Evolutionary conservation across 169 alveolate species (phyloP), one percentile per base, ranked within the genome.

Genomic region (Eimeria maxima): DNA sequence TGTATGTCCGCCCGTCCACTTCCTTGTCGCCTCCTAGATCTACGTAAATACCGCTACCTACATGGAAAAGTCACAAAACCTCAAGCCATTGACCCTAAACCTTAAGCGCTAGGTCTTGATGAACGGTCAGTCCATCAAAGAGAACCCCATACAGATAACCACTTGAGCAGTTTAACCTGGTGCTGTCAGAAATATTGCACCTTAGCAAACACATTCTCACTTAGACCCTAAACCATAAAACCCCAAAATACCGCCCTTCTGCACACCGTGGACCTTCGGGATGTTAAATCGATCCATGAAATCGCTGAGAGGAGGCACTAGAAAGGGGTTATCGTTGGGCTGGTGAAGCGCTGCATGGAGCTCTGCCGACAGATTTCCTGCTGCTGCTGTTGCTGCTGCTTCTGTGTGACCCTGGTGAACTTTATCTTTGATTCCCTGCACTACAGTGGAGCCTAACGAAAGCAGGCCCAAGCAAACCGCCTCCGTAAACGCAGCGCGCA

Each of bases 261-360:
- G 53, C 95, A 38, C 55, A 92, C 95, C 95, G 84, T 92, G 95
- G 55, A 18, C 50, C 55, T 22, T 57, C 8, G 95, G 95, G 69
- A 92, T 92, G 84, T 92, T 57, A 81, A 60, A 92, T 22, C 92
- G 27, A n/a, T 3, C 7, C 83, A 92, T 63, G 57, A 57, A 92
- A 2, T 76, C 92, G 3, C 73, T 6, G 20, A 50, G 81, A 24
- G 95, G 67, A 33, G 95, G 55, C 33, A 24, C 73, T 27, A 55
- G 16, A 38, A 83, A 83, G 24, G 91, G 91, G n/a, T 83, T 83
- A n/a, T 42, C 10, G 74, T 55, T 13, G 74, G 81, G 10, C 29
- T 11, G 20, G 6, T 71, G 45, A 11, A 38, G 47, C 0, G 81
- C 2, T 14, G 81, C 81, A 29, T 14, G 47, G 47, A 71, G 81